phyloP scores from a whole-genome alignment of 1,284 basidiomycete genomes.

The Microbotryum scabiosae region DNA sequence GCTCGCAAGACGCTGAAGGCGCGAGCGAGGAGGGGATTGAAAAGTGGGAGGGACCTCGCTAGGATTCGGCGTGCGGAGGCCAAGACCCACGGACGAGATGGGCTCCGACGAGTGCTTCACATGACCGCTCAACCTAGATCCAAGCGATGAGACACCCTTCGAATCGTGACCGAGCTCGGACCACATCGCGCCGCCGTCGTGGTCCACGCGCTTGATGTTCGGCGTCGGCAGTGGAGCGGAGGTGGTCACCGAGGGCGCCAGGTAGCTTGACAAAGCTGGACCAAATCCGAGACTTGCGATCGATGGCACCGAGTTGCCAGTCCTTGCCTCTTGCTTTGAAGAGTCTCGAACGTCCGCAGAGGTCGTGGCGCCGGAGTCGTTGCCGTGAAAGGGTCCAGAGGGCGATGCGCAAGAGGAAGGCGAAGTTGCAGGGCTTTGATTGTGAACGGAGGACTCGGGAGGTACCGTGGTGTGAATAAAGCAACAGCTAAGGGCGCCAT shows the following conservation, averaged over 20 bases:
- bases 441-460: neutral
- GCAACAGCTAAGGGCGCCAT: slow-evolving; percentile 49
- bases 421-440: neutral
- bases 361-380: neutral
- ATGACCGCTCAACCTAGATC: neutral
- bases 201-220: slow-evolving; percentile 6
- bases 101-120: slow-evolving; percentile 2
- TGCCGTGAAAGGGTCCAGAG: neutral
- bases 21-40: slow-evolving; percentile 19
- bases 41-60: slow-evolving; percentile 23
- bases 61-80: slow-evolving; percentile 17
- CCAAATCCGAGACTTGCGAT: slow-evolving; percentile 17
- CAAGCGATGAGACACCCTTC: neutral
- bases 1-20: slow-evolving; percentile 22
- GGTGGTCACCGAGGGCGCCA: neutral
- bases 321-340: neutral
- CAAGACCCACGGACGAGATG: slow-evolving; percentile 17
- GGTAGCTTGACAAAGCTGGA: slow-evolving; percentile 17
- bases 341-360: neutral
- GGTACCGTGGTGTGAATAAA: slow-evolving; percentile 62
- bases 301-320: slow-evolving; percentile 13
- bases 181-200: neutral
- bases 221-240: neutral
- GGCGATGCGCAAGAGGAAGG: neutral
- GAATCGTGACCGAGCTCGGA: neutral